Conservation (phyloP, 2,329 filamentous ascomycete genomes). For the Fusarium annulatum region DNA sequence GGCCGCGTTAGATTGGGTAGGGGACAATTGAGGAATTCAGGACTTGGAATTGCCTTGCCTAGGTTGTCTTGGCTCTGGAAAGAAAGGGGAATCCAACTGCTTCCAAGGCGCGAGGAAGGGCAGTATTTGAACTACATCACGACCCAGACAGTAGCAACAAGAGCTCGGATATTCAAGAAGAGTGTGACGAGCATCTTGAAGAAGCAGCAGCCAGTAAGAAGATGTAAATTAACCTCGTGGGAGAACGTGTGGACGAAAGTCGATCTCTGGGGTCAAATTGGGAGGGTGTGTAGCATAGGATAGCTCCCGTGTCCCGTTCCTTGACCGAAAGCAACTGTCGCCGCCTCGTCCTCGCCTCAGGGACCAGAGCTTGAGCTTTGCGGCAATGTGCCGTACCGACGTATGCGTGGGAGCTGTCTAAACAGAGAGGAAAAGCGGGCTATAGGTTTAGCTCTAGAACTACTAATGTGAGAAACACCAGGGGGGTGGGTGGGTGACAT, state of each 20-base stretch:
- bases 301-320: slow-evolving; percentile 33
- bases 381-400: not conserved
- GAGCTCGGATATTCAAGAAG: slow-evolving; percentile 29
- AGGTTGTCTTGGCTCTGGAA: slow-evolving; percentile 15
- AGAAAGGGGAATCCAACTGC: slow-evolving; percentile 1
- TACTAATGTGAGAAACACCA: slow-evolving; percentile 17
- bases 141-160: slow-evolving; percentile 19
- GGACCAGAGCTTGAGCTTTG: slow-evolving; percentile 15
- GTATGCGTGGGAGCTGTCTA: not conserved
- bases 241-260: slow-evolving; percentile 44
- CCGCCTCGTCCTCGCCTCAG: slow-evolving; percentile 26
- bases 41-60: slow-evolving; percentile 9
- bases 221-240: slow-evolving; percentile 40
- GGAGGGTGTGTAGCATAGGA: slow-evolving; percentile 17
- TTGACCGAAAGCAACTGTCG: slow-evolving; percentile 32
- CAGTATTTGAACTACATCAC: slow-evolving; percentile 43
- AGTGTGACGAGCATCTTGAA: slow-evolving; percentile 30
- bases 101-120: slow-evolving; percentile 29
- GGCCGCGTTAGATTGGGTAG: slow-evolving; percentile 6
- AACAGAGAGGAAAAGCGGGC: slow-evolving; percentile 17
- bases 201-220: slow-evolving; percentile 40
- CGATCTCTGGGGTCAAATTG: slow-evolving; percentile 33
- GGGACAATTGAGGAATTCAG: slow-evolving; percentile 13
- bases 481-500: too few relatives aligned
- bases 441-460: slow-evolving; percentile 22